Percentiles rank a stretch among this genome's conserved stretches.
These are phyloP conservation scores for Thielaviopsis cerberus DNA, from an alignment of 2,329 filamentous ascomycete genomes.

Conservation along the genomic window DNA sequence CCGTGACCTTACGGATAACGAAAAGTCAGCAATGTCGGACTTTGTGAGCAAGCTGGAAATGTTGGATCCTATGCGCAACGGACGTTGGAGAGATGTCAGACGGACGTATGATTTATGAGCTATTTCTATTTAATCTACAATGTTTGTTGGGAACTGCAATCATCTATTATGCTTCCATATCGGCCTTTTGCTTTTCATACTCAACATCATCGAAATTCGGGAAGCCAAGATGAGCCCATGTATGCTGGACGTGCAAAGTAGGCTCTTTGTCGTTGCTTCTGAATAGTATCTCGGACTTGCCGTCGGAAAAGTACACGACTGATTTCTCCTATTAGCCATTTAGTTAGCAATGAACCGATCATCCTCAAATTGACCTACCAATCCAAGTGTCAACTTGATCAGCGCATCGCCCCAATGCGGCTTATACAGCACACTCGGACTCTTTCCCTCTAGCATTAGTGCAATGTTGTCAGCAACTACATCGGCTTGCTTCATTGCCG, in stretches of 20 bases:
- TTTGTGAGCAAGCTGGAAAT: conserved; percentile 35
- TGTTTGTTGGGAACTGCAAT: neutral
- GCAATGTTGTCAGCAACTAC: conserved; percentile 37
- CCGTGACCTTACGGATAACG: conserved; percentile 21
- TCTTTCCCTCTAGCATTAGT: conserved; percentile 23
- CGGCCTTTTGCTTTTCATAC: neutral
- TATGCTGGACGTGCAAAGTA: conserved; percentile 25
- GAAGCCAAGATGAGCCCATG: conserved; percentile 26
- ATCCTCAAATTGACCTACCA: conserved; percentile 21
- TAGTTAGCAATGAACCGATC: neutral
- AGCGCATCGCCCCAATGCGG: conserved; percentile 28
- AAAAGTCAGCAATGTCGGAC: conserved; percentile 17
- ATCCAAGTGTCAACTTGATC: conserved; percentile 35
- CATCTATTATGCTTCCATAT: neutral
- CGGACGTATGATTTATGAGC: conserved; percentile 18
- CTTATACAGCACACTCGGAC: conserved; percentile 22
- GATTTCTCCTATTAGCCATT: conserved; percentile 23
- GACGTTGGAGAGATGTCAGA: conserved; percentile 58
- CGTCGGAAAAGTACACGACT: conserved; percentile 25
- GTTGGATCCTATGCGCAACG: conserved; percentile 55
- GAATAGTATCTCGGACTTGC: conserved; percentile 25
- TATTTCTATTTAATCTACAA: neutral
- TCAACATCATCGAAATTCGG: conserved; percentile 26
- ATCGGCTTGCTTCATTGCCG: conserved; percentile 33
- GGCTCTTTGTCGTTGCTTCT: conserved; percentile 23